phyloP scores from a whole-genome alignment of 179 eudicot species.

The Silene coronaria region DNA sequence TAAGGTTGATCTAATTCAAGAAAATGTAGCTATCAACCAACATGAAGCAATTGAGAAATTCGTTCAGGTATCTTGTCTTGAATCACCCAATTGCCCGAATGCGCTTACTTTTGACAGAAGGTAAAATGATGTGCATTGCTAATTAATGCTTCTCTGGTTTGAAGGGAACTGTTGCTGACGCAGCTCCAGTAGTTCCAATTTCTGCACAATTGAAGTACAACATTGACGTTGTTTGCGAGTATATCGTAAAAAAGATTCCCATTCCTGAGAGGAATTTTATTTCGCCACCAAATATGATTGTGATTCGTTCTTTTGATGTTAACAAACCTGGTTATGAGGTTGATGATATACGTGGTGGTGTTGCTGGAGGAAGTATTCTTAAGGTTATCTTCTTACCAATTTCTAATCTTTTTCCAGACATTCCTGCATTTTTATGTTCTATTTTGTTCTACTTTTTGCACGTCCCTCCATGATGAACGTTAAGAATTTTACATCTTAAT shows the following conservation, averaged over 20 bases:
- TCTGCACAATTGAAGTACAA: conserved; percentile 94
- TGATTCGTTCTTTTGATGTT: conserved; percentile 88
- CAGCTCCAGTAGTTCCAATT: conserved; percentile 88
- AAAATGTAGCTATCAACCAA: conserved; percentile 90
- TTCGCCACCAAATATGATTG: conserved; percentile 95
- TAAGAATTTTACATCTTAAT: not conserved
- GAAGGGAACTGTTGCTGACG: conserved; percentile 89
- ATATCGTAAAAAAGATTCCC: conserved; percentile 79
- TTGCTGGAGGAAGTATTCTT: conserved; percentile 95
- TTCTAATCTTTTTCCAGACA: not conserved
- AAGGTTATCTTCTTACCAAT: conserved; percentile 42
- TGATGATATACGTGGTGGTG: conserved; percentile 90
- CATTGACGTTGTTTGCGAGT: conserved; percentile 87
- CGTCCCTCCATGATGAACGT: not conserved
- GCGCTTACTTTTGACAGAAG: not conserved
- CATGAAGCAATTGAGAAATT: conserved; percentile 85
- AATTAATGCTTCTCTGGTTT: conserved; percentile 9
- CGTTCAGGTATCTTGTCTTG: conserved; percentile 51
- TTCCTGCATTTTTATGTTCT: not conserved
- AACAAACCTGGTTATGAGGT: conserved; percentile 94
- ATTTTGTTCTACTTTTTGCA: not conserved
- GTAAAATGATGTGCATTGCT: not conserved
- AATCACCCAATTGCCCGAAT: not conserved
- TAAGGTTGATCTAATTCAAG: conserved; percentile 90
- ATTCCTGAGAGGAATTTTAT: conserved; percentile 81